These are phyloP conservation scores for Eucalyptus rudis DNA, from an alignment of 345 rosid genomes.

Conservation along the genomic window DNA sequence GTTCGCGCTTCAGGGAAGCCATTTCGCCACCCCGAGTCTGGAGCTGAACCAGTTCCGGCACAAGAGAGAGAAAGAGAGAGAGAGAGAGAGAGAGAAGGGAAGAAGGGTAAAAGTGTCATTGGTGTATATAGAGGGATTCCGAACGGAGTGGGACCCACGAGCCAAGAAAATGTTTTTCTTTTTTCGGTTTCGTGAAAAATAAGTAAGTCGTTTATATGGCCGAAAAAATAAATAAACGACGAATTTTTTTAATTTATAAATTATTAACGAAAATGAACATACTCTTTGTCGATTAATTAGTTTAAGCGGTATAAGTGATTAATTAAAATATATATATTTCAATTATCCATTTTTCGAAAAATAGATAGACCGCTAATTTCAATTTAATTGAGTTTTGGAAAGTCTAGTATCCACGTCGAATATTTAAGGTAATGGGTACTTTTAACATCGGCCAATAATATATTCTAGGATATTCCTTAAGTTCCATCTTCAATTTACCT, in stretches of 20 bases:
- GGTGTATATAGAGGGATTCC: background rate
- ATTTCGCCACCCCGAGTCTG: background rate
- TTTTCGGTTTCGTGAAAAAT: background rate
- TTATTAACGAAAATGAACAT: no score
- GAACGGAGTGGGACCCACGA: background rate
- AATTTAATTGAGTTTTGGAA: background rate
- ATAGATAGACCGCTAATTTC: rapidly evolving
- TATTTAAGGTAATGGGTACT: background rate
- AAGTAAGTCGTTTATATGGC: no score
- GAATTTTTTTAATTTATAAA: no score
- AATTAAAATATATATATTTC: no score
- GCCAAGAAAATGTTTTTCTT: background rate
- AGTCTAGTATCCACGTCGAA: rapidly evolving
- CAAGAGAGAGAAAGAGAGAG: background rate
- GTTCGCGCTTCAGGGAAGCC: conserved; percentile 6
- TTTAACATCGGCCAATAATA: no score
- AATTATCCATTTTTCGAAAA: no score
- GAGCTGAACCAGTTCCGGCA: background rate
- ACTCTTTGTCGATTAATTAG: no score
- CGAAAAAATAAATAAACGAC: no score
- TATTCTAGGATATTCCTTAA: no score
- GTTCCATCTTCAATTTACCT: background rate
- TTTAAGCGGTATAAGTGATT: rapidly evolving
- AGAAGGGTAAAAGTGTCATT: background rate
- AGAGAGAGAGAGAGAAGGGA: background rate